Conservation (phyloP, 2,329 filamentous ascomycete species). For the Xylaria sp. region DNA sequence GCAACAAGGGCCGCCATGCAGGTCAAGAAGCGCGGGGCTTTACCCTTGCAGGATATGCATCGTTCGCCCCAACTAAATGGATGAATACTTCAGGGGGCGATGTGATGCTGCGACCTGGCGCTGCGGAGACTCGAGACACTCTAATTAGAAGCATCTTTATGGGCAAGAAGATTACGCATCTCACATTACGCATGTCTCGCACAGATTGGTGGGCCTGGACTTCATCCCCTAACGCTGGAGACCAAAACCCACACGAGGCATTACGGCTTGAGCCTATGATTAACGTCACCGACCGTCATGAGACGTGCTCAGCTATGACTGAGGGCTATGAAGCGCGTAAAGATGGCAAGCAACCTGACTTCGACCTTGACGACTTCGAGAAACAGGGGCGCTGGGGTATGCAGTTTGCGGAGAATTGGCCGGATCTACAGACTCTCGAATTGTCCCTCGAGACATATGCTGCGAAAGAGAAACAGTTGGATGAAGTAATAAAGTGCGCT, state of each 20-base stretch:
- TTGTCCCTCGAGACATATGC: slow-evolving; percentile 37
- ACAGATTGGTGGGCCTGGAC: slow-evolving; percentile 40
- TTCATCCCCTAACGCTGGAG: slow-evolving; percentile 15
- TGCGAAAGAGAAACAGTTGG: slow-evolving; percentile 34
- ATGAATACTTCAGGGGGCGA: neutral
- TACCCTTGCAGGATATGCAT: slow-evolving; percentile 25
- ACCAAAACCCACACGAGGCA: slow-evolving; percentile 14
- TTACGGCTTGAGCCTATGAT: slow-evolving; percentile 39
- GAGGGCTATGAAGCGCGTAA: slow-evolving; percentile 35
- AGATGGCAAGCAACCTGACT: slow-evolving; percentile 33
- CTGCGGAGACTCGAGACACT: slow-evolving; percentile 8
- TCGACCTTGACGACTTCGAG: slow-evolving; percentile 34
- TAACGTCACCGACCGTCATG: slow-evolving; percentile 28
- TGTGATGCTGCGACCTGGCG: slow-evolving; percentile 8
- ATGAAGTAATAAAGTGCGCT: slow-evolving; percentile 34
- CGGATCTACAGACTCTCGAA: slow-evolving; percentile 35
- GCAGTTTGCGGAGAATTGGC: slow-evolving; percentile 36
- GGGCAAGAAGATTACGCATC: slow-evolving; percentile 33
- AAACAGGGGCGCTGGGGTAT: slow-evolving; percentile 36
- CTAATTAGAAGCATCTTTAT: slow-evolving; percentile 25
- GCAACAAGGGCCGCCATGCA: slow-evolving; percentile 32
- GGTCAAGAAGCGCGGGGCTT: slow-evolving; percentile 30
- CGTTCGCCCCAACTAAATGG: slow-evolving; percentile 25
- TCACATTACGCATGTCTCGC: slow-evolving; percentile 35
- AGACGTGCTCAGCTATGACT: slow-evolving; percentile 31